Conservation (phyloP, 768 basidiomycete species). For the Paxillus involutus region DNA sequence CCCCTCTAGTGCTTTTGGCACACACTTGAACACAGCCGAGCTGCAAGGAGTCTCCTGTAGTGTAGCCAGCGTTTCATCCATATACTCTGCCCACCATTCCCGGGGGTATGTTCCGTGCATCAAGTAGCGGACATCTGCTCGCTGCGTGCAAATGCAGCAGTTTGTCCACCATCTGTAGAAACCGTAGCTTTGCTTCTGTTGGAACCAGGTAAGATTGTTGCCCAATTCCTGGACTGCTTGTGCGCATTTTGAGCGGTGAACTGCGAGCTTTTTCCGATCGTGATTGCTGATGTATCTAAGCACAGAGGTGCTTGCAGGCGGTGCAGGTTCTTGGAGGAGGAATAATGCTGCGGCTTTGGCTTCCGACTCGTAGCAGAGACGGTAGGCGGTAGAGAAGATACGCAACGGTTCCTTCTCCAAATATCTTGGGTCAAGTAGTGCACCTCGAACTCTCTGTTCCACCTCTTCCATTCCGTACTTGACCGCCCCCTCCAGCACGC, state of each 20-base stretch:
- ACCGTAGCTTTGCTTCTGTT: slow-evolving; percentile 17
- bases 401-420: slow-evolving; percentile 27
- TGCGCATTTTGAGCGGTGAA: slow-evolving; percentile 22
- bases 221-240: slow-evolving; percentile 18
- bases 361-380: slow-evolving; percentile 30
- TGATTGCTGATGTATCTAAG: slow-evolving; percentile 4
- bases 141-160: slow-evolving; percentile 24
- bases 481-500: slow-evolving; percentile 26
- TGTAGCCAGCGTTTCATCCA: slow-evolving; percentile 22
- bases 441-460: slow-evolving; percentile 21
- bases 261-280: slow-evolving; percentile 13
- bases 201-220: slow-evolving; percentile 22
- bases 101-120: slow-evolving; percentile 26
- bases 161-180: slow-evolving; percentile 31
- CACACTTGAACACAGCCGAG: slow-evolving; percentile 12
- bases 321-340: slow-evolving; percentile 22
- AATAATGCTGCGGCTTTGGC: slow-evolving; percentile 27
- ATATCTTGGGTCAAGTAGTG: slow-evolving; percentile 25
- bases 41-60: slow-evolving; percentile 26
- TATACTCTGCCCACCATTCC: slow-evolving; percentile 32
- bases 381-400: slow-evolving; percentile 36
- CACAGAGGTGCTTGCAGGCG: background rate
- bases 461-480: slow-evolving; percentile 33
- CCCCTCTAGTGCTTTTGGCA: slow-evolving; percentile 15
- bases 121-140: slow-evolving; percentile 23